Percentiles rank a stretch among this genome's conserved stretches.
phyloP scores from a whole-genome alignment of 352 stramenopile genomes.

The Blastocystis sp. region DNA sequence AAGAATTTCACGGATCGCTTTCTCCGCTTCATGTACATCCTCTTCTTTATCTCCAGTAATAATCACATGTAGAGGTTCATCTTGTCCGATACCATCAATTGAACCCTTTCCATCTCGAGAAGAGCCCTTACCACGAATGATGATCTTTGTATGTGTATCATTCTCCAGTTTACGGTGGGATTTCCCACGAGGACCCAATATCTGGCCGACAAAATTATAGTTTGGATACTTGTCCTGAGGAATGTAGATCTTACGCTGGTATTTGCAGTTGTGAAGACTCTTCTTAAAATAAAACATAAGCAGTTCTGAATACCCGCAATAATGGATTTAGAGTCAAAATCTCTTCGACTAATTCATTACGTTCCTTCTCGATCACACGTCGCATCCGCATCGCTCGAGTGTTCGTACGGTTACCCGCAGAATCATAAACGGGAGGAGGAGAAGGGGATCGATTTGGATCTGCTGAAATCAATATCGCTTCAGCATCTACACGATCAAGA shows the following conservation, averaged over 20 bases:
- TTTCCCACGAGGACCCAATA: constrained; percentile 97
- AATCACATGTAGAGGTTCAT: constrained; percentile 92
- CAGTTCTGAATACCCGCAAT: background rate
- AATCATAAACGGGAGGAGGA: constrained; percentile 90
- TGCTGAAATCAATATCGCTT: constrained; percentile 29
- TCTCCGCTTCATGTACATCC: constrained; percentile 78
- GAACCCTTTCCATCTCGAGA: constrained; percentile 81
- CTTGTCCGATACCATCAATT: constrained; percentile 79
- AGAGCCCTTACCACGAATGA: constrained; percentile 87
- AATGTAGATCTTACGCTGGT: constrained; percentile 93
- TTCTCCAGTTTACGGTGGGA: constrained; percentile 98
- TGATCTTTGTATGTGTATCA: constrained; percentile 97
- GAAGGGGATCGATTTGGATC: constrained; percentile 85
- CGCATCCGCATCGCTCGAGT: constrained; percentile 91
- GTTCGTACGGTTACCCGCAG: constrained; percentile 88
- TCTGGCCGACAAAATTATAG: constrained; percentile 99
- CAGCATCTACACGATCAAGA: constrained; percentile 52
- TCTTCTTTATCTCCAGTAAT: constrained; percentile 86
- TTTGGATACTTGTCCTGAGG: constrained; percentile 91
- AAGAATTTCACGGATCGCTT: constrained; percentile 83
- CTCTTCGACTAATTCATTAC: constrained; percentile 87
- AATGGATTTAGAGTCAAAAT: constrained; percentile 88
- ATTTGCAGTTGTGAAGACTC: constrained; percentile 77
- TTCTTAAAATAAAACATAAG: constrained; percentile 63
- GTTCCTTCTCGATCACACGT: constrained; percentile 82